Evolutionary conservation across 129 eudicot genomes (phyloP).

Genomic region (Lactuca saligna): DNA sequence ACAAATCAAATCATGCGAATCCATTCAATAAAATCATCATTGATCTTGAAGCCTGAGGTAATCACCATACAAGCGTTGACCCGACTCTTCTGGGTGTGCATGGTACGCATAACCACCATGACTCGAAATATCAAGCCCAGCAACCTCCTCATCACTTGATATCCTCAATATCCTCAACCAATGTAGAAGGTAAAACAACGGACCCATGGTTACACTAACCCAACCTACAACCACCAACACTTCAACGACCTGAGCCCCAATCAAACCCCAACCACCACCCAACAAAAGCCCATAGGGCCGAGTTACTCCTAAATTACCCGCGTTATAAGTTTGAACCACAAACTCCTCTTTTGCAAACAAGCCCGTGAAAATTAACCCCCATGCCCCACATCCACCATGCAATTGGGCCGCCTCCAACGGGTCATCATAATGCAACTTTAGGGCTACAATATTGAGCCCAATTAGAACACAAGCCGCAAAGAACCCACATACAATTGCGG

Average conservation of each 20-base stretch:
- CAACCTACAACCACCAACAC: constrained; percentile 41
- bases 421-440: constrained; percentile 49
- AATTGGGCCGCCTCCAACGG: constrained; percentile 69
- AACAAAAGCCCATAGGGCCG: constrained; percentile 61
- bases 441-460: constrained; percentile 46
- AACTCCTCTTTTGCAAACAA: constrained; percentile 64
- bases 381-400: constrained; percentile 73
- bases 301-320: constrained; percentile 37
- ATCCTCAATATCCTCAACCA: constrained; percentile 54
- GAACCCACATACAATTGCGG: constrained; percentile 61
- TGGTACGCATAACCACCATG: constrained; percentile 72
- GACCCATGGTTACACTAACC: constrained; percentile 73
- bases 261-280: constrained; percentile 65
- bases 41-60: constrained; percentile 46
- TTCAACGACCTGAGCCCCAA: constrained; percentile 53
- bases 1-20: constrained; percentile 6
- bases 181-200: constrained; percentile 46
- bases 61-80: constrained; percentile 47
- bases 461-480: constrained; percentile 59
- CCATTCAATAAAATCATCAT: constrained; percentile 20
- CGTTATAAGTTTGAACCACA: constrained; percentile 47
- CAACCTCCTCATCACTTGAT: constrained; percentile 50
- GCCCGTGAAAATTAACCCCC: constrained; percentile 69
- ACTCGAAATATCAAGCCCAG: constrained; percentile 68
- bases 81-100: constrained; percentile 46